These are phyloP conservation scores for Schizosaccharomyces cryophilus DNA, from an alignment of 805 yeast species.

Conservation along the genomic window DNA sequence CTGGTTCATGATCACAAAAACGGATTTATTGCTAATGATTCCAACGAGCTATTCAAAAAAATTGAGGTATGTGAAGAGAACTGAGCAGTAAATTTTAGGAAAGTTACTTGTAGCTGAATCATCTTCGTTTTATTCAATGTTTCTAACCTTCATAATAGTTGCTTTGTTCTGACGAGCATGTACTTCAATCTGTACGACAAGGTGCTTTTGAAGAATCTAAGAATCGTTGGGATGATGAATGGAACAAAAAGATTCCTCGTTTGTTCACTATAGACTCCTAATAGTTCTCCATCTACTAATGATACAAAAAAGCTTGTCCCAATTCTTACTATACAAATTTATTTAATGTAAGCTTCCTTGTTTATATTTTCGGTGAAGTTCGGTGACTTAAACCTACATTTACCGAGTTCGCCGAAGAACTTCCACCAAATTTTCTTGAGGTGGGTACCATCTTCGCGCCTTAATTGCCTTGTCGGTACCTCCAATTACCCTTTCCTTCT, in stretches of 20 bases:
- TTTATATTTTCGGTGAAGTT: no score
- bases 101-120: no score
- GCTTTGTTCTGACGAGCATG: slow-evolving; percentile 13
- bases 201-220: slow-evolving; percentile 59
- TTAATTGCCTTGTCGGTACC: no score
- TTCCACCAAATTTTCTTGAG: no score
- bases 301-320: no score
- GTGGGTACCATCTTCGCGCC: no score
- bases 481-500: no score
- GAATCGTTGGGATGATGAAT: slow-evolving; percentile 49
- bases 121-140: no score
- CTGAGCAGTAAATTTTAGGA: background rate
- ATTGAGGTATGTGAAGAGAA: background rate
- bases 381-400: no score
- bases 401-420: no score
- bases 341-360: no score
- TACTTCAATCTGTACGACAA: slow-evolving; percentile 20
- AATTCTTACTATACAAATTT: no score
- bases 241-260: slow-evolving; percentile 21
- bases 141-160: background rate
- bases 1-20: slow-evolving; percentile 43
- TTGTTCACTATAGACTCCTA: background rate
- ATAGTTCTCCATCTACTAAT: background rate
- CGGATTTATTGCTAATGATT: slow-evolving; percentile 34
- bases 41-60: slow-evolving; percentile 18